These are phyloP conservation scores for Xerocomellus amylosporus DNA, from an alignment of 768 basidiomycete species.

Conservation along the genomic window DNA sequence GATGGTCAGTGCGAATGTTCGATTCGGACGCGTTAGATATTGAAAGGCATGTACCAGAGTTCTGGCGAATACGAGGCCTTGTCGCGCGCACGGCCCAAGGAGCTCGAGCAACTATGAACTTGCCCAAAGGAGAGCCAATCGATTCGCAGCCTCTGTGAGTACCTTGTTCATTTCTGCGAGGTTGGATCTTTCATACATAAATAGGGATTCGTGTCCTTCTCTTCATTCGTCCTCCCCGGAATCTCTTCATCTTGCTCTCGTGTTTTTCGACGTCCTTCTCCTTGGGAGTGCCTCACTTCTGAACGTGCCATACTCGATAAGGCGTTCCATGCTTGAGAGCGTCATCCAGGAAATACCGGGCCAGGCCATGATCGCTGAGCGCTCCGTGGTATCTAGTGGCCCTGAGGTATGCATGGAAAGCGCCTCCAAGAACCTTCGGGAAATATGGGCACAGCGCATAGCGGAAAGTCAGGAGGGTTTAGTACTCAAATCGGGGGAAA, in stretches of 20 bases:
- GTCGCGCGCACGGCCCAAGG: slow-evolving; percentile 58
- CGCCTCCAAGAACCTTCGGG: slow-evolving; percentile 33
- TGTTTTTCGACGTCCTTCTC: slow-evolving; percentile 85
- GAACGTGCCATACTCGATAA: slow-evolving; percentile 50
- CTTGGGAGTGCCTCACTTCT: slow-evolving; percentile 62
- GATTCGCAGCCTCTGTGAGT: slow-evolving; percentile 23
- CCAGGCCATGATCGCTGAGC: slow-evolving; percentile 60
- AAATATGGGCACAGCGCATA: slow-evolving; percentile 50
- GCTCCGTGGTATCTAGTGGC: slow-evolving; percentile 40
- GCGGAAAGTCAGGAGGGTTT: slow-evolving; percentile 63
- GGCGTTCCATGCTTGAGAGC: slow-evolving; percentile 61
- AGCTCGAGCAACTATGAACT: slow-evolving; percentile 36
- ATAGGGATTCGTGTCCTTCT: slow-evolving; percentile 40
- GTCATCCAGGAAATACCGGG: slow-evolving; percentile 54
- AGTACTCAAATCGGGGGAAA: slow-evolving; percentile 73
- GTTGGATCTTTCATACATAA: not conserved
- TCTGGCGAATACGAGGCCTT: slow-evolving; percentile 68
- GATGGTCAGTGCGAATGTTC: slow-evolving; percentile 54
- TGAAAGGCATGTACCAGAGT: slow-evolving; percentile 46
- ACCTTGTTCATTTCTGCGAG: slow-evolving; percentile 1
- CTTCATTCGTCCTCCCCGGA: slow-evolving; percentile 38
- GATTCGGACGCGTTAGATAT: not conserved
- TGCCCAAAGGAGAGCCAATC: slow-evolving; percentile 17
- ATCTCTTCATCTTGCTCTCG: slow-evolving; percentile 65
- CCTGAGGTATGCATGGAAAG: slow-evolving; percentile 5